phyloP scores from a whole-genome alignment of 805 yeast genomes.

The Metschnikowia continentalis region DNA sequence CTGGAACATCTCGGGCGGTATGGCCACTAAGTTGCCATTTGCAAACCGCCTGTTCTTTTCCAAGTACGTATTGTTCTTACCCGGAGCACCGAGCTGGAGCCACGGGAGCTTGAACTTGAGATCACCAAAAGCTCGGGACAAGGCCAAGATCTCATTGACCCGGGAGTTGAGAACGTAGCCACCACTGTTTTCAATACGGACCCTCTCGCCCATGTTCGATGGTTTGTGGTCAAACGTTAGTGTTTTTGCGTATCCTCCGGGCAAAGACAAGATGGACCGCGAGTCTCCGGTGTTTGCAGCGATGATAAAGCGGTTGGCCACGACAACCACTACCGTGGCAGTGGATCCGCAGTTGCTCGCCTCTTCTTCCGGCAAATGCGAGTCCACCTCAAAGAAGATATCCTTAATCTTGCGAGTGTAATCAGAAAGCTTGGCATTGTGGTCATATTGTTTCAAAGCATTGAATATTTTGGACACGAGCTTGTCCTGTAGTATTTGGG shows the following conservation, averaged over 20 bases:
- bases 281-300: constrained; percentile 79
- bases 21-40: constrained; percentile 25
- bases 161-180: constrained; percentile 36
- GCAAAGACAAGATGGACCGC: constrained; percentile 52
- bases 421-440: constrained; percentile 8
- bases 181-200: constrained; percentile 39
- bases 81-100: constrained; percentile 20
- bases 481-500: constrained; percentile 47
- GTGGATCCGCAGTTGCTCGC: constrained; percentile 41
- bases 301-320: constrained; percentile 37
- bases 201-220: constrained; percentile 39
- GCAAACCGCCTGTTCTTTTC: constrained; percentile 20
- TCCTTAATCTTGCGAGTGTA: constrained; percentile 24
- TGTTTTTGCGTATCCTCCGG: constrained; percentile 51
- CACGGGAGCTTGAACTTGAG: constrained; percentile 39
- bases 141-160: constrained; percentile 40
- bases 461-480: constrained; percentile 37
- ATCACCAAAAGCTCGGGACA: constrained; percentile 45
- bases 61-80: constrained; percentile 30
- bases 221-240: constrained; percentile 45
- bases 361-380: constrained; percentile 22
- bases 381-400: constrained; percentile 36
- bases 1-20: constrained; percentile 43
- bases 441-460: constrained; percentile 16
- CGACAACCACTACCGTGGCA: constrained; percentile 31